Evolutionary conservation across 768 basidiomycete species (phyloP).

Genomic region (Boletellus sp.): DNA sequence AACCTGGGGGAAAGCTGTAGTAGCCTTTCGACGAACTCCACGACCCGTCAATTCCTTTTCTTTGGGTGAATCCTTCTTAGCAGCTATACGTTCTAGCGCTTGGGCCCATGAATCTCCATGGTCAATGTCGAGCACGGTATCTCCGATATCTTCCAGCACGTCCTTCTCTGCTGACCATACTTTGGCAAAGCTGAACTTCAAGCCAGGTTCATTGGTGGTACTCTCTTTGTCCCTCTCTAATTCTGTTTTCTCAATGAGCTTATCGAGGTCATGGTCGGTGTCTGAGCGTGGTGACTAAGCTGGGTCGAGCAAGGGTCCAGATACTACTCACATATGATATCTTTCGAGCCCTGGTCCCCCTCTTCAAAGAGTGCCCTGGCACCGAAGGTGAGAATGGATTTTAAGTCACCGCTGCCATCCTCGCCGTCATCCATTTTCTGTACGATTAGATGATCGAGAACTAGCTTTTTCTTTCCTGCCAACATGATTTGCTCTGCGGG

Average conservation of each 20-base stretch:
- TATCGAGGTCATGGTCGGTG: constrained; percentile 77
- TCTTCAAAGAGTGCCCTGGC: constrained; percentile 82
- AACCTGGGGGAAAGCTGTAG: constrained; percentile 42
- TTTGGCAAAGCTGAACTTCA: constrained; percentile 84
- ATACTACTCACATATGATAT: constrained; percentile 60
- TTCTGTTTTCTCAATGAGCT: constrained; percentile 83
- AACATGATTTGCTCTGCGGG: constrained; percentile 84
- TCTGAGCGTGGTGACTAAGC: constrained; percentile 40
- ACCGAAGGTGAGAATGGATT: constrained; percentile 85
- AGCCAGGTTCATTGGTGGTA: constrained; percentile 44
- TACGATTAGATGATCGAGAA: constrained; percentile 92
- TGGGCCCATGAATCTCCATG: constrained; percentile 80
- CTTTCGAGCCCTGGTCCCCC: constrained; percentile 49
- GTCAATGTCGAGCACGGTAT: constrained; percentile 43
- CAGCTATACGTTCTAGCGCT: constrained; percentile 51
- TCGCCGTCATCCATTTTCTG: constrained; percentile 92
- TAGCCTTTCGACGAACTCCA: constrained; percentile 71
- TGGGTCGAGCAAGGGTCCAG: not conserved
- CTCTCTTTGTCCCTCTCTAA: constrained; percentile 59
- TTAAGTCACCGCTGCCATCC: constrained; percentile 72
- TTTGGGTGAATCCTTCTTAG: constrained; percentile 38
- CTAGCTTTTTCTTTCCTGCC: constrained; percentile 92
- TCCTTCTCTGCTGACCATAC: constrained; percentile 86
- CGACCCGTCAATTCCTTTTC: constrained; percentile 62
- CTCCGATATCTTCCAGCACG: constrained; percentile 61